Evolutionary conservation across 257 asterid genomes (phyloP), one percentile per base, ranked within the genome.

Genomic region (Oldenlandia corymbosa): DNA sequence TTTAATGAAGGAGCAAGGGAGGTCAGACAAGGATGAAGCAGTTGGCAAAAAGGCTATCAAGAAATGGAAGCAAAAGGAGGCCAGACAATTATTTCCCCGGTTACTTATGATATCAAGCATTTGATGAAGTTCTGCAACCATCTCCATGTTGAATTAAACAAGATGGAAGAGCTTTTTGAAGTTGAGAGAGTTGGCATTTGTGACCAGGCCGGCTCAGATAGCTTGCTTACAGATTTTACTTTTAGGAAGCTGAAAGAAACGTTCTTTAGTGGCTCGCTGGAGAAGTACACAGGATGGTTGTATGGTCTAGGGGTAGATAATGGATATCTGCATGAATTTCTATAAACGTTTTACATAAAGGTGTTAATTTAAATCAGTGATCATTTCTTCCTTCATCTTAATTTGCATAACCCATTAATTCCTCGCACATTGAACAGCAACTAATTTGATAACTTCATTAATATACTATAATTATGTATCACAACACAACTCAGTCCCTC

Each of bases 191-290:
- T 87, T 5, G 95, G 95, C 55, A 69, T 87, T 46, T 83, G 95
- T 57, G 93, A 87, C 78, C 95, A 87, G 64, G 95, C 92, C 0
- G 95, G 95, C 31, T 87, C 95, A 9, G 95, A 87, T 69, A 87
- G 95, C 68, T 75, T 84, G 83, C 84, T 87, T 59, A 87, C 93
- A 1, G 71, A 86, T 14, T 81, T 80, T 73, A 76, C 88, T 4
- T 87, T 87, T 70, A 71, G 79, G 79, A 87, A 87, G 78, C 66
- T 87, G 76, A 81, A 84, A 77, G 95, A 87, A 45, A 79, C 50
- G 68, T 74, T 80, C 82, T 81, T 84, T 69, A 76, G 81, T 26
- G 93, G 93, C 58, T 80, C 88, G 14, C 53, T 87, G 7, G 92
- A 83, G 79, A 87, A 73, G 76, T 84, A 83, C 43, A 74, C 86